Evolutionary conservation across 169 alveolate genomes (phyloP), one percentile per base, ranked within the genome.

Genomic region (Amoebophrya sp.): DNA sequence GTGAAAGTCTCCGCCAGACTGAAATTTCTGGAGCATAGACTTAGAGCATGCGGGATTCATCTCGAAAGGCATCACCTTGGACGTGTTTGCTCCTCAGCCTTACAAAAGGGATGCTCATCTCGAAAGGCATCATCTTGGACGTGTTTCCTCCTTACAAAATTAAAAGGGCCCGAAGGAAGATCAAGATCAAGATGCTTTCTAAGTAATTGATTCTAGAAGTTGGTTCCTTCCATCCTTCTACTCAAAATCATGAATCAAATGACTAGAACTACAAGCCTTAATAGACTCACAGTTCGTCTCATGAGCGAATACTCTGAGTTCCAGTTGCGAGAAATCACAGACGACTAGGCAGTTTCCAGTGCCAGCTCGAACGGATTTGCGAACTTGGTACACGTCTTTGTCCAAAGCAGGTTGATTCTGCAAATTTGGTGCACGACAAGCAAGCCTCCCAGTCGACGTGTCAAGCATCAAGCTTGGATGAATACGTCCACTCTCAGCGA

Each of bases 1-100:
- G 83, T 96, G 98, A 92, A 96, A 95, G 94, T 96, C 98, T n/a
- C 98, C 98, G 3, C 98, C 98, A 36, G 90, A 39, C n/a, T 94
- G 55, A 92, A 96, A 95, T 0, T 97, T 97, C 38, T 95, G 95
- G 26, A 96, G 94, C 98, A 96, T 96, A 1, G 95, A 90, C 77
- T 93, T 92, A n/a, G n/a, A n/a, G n/a, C n/a, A n/a, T n/a, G n/a
- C n/a, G n/a, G n/a, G n/a, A n/a, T n/a, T n/a, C n/a, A n/a, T n/a
- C n/a, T n/a, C n/a, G n/a, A n/a, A n/a, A n/a, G n/a, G n/a, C n/a
- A n/a, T n/a, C n/a, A n/a, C n/a, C n/a, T n/a, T n/a, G n/a, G n/a
- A n/a, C n/a, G n/a, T n/a, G n/a, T n/a, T n/a, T n/a, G n/a, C n/a
- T n/a, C n/a, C n/a, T n/a, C n/a, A n/a, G n/a, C n/a, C n/a, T n/a